Percentiles rank a stretch among this genome's conserved stretches.
These are phyloP conservation scores for Fusarium sp. DNA, from an alignment of 2,329 filamentous ascomycete genomes.

Conservation along the genomic window DNA sequence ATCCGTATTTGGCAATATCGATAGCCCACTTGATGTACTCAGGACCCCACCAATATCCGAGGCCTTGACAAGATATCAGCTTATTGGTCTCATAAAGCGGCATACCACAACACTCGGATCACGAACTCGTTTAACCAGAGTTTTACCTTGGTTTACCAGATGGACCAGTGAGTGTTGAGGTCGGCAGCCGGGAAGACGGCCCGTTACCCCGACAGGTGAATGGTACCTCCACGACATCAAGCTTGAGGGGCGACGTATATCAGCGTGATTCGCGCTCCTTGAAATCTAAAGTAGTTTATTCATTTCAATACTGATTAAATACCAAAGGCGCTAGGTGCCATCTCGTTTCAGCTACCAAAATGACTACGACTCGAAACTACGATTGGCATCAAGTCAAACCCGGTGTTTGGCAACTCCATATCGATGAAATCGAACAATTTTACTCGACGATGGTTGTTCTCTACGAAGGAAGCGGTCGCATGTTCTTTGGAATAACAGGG, in stretches of 20 bases:
- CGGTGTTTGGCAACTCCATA: conserved; percentile 46
- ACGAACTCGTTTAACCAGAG: not conserved
- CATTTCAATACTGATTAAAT: rapidly evolving
- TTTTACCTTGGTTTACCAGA: conserved; percentile 5
- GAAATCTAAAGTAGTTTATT: rapidly evolving
- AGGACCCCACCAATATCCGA: not conserved
- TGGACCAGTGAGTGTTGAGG: not conserved
- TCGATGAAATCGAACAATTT: conserved; percentile 54
- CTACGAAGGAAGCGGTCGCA: conserved; percentile 50
- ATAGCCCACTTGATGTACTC: not conserved
- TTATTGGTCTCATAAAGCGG: not conserved
- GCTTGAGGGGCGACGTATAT: not conserved
- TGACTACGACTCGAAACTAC: not conserved
- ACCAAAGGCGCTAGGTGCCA: rapidly evolving
- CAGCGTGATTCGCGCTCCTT: not conserved
- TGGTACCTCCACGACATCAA: not conserved
- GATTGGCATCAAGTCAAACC: conserved; percentile 41
- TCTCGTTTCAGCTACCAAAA: not conserved
- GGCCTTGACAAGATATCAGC: rapidly evolving
- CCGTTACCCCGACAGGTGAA: not conserved
- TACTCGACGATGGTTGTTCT: conserved; percentile 49
- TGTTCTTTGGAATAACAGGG: conserved; percentile 54
- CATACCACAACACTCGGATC: not conserved
- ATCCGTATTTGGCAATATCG: not conserved
- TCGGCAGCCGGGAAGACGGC: rapidly evolving